phyloP scores from a whole-genome alignment of 352 stramenopile genomes.

The Phytophthora megakarya region DNA sequence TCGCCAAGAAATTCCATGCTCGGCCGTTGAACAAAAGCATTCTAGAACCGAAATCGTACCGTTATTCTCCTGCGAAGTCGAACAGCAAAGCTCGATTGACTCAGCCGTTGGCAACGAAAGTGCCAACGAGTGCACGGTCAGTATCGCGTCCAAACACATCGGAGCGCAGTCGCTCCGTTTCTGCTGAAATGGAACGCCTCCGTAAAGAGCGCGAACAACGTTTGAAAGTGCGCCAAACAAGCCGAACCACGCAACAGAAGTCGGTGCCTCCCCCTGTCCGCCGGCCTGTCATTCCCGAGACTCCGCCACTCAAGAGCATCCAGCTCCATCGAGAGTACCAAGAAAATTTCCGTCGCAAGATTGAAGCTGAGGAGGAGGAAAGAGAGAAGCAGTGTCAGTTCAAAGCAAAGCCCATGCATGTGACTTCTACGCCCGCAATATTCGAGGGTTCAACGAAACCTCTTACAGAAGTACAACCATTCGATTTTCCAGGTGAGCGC shows the following conservation, averaged over 20 bases:
- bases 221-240: conserved; percentile 34
- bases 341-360: conserved; percentile 63
- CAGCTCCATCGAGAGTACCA: conserved; percentile 76
- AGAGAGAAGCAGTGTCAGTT: conserved; percentile 64
- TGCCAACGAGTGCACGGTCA: conserved; percentile 45
- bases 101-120: conserved; percentile 49
- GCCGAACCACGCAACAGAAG: conserved; percentile 12
- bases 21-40: conserved; percentile 64
- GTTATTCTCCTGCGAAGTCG: conserved; percentile 34
- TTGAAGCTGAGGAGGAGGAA: conserved; percentile 64
- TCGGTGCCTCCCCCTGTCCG: conserved; percentile 19
- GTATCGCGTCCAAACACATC: conserved; percentile 37
- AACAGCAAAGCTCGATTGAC: conserved; percentile 44
- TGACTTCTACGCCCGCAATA: conserved; percentile 53
- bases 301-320: conserved; percentile 72
- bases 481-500: conserved; percentile 58
- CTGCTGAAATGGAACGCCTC: conserved; percentile 44
- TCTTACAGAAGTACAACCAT: conserved; percentile 71
- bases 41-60: conserved; percentile 44
- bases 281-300: conserved; percentile 67
- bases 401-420: conserved; percentile 69
- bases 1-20: conserved; percentile 81
- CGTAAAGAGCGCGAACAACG: conserved; percentile 51
- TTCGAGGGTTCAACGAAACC: conserved; percentile 79
- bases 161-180: conserved; percentile 37